Evolutionary conservation across 2,329 filamentous ascomycete species (phyloP), one percentile per base, ranked within the genome.

Genomic region (Verticillium alfalfae): DNA sequence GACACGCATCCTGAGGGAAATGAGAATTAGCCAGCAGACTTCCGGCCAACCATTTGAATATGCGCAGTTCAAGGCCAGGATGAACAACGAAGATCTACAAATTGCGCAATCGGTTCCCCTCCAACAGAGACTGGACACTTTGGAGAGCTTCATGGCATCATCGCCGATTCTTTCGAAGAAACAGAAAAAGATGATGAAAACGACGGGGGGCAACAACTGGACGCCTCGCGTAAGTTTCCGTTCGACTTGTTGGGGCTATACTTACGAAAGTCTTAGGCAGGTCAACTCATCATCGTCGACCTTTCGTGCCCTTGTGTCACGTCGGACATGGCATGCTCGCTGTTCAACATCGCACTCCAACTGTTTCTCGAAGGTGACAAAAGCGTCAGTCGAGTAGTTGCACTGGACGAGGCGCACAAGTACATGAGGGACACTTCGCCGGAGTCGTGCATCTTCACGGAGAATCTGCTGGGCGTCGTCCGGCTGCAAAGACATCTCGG

Each of bases 361-460:
- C 74, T 91, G 0, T 92, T 91, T 68, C 72, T 91, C 0, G 83
- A 88, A 62, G 78, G 84, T 56, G 72, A 79, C 0, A 65, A 71
- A 0, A 71, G 70, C 0, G 68, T 80, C 0, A 85, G 88, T 0
- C 81, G 86, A 5, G 78, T 93, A 41, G 74, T 93, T 15, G 89
- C 88, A 0, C 76, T 93, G 0, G 90, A 94, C 64, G 90, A 94
- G 70, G 91, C 91, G 0, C 91, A 95, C 70, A 93, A 93, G 75
- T 92, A 88, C 70, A 86, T 92, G 81, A 83, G 80, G 13, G 76
- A 78, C 16, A 22, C n/a, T 0, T 81, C 82, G 0, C 71, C 78
- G 0, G 85, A 88, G 49, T 83, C 84, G 1, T 70, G 75, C 2
- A 76, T 76, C 0, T 79, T 93, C 34, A 92, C 88, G 0, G 79